phyloP scores from a whole-genome alignment of 257 asterid genomes.

The Solanum boliviense region DNA sequence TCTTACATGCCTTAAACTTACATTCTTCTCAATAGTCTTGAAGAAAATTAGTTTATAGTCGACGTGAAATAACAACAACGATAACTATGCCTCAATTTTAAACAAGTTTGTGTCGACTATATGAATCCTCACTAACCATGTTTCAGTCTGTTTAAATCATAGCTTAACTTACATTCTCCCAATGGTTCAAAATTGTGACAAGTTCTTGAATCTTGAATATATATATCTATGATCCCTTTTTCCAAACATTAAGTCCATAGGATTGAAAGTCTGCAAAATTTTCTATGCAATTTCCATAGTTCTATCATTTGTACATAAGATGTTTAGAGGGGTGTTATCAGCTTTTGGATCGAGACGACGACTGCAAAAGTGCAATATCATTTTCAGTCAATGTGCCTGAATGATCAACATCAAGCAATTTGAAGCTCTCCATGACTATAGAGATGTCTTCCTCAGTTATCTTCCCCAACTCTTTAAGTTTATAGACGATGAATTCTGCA shows the following conservation, averaged over 20 bases:
- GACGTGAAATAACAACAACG: not conserved
- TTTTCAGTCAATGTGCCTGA: conserved; percentile 55
- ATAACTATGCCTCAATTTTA: not conserved
- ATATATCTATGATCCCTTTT: not conserved
- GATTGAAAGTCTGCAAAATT: not conserved
- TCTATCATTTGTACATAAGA: not conserved
- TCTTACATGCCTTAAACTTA: not conserved
- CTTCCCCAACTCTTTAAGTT: conserved; percentile 81
- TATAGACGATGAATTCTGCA: conserved; percentile 58
- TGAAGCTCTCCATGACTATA: conserved; percentile 58
- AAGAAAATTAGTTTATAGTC: not conserved
- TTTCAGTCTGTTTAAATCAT: not conserved
- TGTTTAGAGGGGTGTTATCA: not conserved
- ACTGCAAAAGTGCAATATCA: conserved; percentile 22
- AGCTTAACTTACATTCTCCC: not conserved
- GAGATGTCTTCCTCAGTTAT: conserved; percentile 49
- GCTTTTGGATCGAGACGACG: not conserved
- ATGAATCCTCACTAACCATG: not conserved
- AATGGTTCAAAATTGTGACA: not conserved
- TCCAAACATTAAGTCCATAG: not conserved
- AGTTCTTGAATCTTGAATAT: not conserved
- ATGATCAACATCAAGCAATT: conserved; percentile 47
- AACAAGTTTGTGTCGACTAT: not conserved
- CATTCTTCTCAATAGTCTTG: not conserved
- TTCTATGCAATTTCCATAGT: not conserved